These are phyloP conservation scores for Talaromyces ruber DNA, from an alignment of 495 filamentous ascomycete species.

Conservation along the genomic window DNA sequence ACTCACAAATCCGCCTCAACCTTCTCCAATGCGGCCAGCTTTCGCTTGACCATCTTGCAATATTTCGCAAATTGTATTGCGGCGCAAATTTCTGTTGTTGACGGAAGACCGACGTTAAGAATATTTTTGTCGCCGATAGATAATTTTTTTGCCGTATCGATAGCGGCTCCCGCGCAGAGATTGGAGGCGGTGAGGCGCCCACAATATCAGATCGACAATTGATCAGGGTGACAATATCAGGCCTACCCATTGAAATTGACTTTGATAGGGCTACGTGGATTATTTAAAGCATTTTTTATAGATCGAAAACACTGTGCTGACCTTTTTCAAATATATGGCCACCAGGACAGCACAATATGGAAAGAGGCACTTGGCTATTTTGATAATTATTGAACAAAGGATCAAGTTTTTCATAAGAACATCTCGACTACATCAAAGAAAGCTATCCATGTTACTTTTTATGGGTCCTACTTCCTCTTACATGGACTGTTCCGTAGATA, in stretches of 20 bases:
- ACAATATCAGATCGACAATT: background rate
- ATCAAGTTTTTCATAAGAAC: slow-evolving; percentile 36
- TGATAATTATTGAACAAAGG: slow-evolving; percentile 21
- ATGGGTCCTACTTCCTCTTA: slow-evolving; percentile 29
- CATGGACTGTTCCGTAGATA: slow-evolving; percentile 34
- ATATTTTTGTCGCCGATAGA: slow-evolving; percentile 9
- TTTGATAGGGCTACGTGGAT: background rate
- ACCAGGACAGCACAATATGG: background rate
- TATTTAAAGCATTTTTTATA: background rate
- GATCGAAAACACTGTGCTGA: too few relatives aligned
- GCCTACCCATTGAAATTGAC: background rate
- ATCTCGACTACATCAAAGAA: slow-evolving; percentile 38
- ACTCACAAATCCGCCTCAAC: slow-evolving; percentile 79
- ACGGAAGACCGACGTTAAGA: background rate
- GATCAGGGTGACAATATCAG: background rate
- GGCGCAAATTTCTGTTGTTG: background rate
- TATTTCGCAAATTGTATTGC: background rate
- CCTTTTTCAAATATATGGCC: background rate
- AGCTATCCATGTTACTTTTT: slow-evolving; percentile 36
- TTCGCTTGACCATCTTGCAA: slow-evolving; percentile 68
- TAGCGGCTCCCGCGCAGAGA: background rate
- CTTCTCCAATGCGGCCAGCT: slow-evolving; percentile 87
- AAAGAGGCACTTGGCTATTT: background rate
- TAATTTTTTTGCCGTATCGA: slow-evolving; percentile 17
- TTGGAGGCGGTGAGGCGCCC: background rate